These are phyloP conservation scores for Nitzschia sp. DNA, from an alignment of 108 stramenopile species.

Conservation along the genomic window DNA sequence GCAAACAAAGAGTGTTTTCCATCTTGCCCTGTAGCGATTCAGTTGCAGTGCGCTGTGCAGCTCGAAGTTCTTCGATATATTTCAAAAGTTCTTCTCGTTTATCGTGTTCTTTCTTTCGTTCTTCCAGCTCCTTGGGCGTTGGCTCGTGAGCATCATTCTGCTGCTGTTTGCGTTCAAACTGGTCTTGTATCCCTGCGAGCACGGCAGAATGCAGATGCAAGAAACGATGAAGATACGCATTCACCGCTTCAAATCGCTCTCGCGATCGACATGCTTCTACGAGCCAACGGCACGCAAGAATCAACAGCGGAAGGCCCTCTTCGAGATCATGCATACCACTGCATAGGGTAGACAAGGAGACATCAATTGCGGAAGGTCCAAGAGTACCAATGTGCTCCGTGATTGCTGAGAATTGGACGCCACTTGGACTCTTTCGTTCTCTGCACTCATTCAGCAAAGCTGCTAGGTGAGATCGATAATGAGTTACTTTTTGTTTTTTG, in stretches of 20 bases:
- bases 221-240: slow-evolving; percentile 88
- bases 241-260: slow-evolving; percentile 81
- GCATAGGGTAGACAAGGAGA: slow-evolving; percentile 84
- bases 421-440: neutral
- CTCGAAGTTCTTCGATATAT: slow-evolving; percentile 46
- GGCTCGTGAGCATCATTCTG: slow-evolving; percentile 3
- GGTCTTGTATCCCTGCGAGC: slow-evolving; percentile 62
- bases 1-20: slow-evolving; percentile 75
- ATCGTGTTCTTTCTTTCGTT: slow-evolving; percentile 24
- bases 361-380: slow-evolving; percentile 92
- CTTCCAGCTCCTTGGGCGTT: slow-evolving; percentile 13
- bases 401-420: slow-evolving; percentile 46
- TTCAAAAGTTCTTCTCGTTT: slow-evolving; percentile 47
- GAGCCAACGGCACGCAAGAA: slow-evolving; percentile 70
- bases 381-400: slow-evolving; percentile 70
- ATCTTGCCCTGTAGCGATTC: slow-evolving; percentile 66
- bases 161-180: neutral
- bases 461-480: slow-evolving; percentile 73
- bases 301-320: slow-evolving; percentile 75
- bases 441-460: slow-evolving; percentile 61
- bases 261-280: slow-evolving; percentile 70
- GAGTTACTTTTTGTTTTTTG: slow-evolving; percentile 55
- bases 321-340: slow-evolving; percentile 83
- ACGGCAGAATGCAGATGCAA: slow-evolving; percentile 69
- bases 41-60: slow-evolving; percentile 50